These are phyloP conservation scores for Cryphonectria carpinicola DNA, from an alignment of 2,329 filamentous ascomycete species.

Conservation along the genomic window DNA sequence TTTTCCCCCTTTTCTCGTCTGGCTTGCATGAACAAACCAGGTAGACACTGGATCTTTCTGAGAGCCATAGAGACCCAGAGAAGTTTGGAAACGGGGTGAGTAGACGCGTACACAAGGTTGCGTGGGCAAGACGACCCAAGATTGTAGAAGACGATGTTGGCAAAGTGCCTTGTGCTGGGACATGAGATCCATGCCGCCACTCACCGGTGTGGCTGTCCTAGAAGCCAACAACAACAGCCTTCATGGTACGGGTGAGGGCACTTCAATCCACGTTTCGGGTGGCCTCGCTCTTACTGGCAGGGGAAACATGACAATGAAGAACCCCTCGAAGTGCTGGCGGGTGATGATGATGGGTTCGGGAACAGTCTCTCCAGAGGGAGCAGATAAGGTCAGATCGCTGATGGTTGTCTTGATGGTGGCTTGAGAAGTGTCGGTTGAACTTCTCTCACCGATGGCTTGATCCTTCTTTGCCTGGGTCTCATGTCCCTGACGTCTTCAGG, in stretches of 20 bases:
- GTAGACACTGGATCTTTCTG: no score
- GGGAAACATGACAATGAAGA: constrained; percentile 4
- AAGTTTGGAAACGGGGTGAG: no score
- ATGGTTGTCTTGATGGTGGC: background rate
- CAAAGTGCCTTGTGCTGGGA: constrained; percentile 1
- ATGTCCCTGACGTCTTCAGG: background rate
- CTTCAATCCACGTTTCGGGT: background rate
- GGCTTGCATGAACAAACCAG: no score
- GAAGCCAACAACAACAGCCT: background rate
- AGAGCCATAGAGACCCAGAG: background rate
- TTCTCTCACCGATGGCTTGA: background rate
- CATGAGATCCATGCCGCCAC: background rate
- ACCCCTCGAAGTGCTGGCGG: background rate
- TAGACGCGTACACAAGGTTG: no score
- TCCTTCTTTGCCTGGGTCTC: constrained; percentile 1
- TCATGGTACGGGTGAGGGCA: background rate
- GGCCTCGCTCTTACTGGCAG: background rate
- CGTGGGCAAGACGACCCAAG: background rate
- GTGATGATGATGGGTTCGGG: background rate
- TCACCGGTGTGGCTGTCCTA: background rate
- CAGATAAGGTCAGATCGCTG: background rate
- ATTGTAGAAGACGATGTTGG: constrained; percentile 4
- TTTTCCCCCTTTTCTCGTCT: background rate
- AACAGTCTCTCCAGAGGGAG: background rate
- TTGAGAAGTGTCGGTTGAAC: background rate